Evolutionary conservation across 257 asterid species (phyloP), one percentile per base, ranked within the genome.

Genomic region (Salvia hispanica): DNA sequence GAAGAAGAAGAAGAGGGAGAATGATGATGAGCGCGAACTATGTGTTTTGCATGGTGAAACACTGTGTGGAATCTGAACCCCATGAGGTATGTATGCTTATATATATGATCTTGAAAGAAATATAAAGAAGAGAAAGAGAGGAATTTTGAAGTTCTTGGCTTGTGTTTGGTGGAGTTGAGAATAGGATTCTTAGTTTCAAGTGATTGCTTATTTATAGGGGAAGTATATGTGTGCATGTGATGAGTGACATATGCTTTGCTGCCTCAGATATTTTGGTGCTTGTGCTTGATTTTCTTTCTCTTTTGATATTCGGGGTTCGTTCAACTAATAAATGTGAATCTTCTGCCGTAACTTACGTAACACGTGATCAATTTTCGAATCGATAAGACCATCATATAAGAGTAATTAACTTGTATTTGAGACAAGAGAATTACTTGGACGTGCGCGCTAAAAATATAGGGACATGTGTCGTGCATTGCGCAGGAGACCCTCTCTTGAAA

Each of bases 1-100:
- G 73, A 58, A 0, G 67, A 59, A 1, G 74, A 51, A 7, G 73
- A 68, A 0, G 70, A 55, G 0, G 71, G 25, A 3, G 63, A 56
- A 57, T 65, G 57, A 15, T 40, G 73, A 47, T 62, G 71, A 51
- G 54, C 61, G 16, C 76, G 73, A 14, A 69, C 70, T 31, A 52
- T 16, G 62, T 73, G 70, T 4, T 64, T 73, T 3, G 76, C 76
- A 13, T 77, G 70, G 61, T 73, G 66, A 21, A 77, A n/a, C 69
- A 69, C 33, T 34, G 66, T 40, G 12, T 69, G 72, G 61, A 68
- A 58, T 58, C 73, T 72, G 40, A 43, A 57, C 15, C 76, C 78
- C 81, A 77, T 77, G 37, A 37, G 51, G 12, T 7, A 31, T 34
- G 25, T 4, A 7, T 44, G 3, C 12, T 3, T 36, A 15, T 31